phyloP scores from a whole-genome alignment of 1,284 basidiomycete species.

The Cyathus olla region DNA sequence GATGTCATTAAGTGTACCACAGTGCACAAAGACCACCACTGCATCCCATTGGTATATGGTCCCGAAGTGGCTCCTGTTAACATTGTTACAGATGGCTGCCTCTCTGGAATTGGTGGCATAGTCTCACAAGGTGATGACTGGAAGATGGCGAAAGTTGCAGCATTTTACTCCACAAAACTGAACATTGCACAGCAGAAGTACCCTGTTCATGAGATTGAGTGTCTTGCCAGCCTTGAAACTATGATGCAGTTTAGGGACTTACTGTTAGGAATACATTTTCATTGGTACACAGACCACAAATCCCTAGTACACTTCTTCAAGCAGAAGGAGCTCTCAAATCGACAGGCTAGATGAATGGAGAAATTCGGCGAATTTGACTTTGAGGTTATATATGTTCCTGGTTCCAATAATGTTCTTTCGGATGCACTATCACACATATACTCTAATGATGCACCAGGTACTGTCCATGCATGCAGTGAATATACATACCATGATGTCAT shows the following conservation, averaged over 20 bases:
- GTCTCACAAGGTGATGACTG: constrained; percentile 39
- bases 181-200: constrained; percentile 51
- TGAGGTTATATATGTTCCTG: constrained; percentile 38
- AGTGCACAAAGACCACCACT: constrained; percentile 15
- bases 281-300: constrained; percentile 50
- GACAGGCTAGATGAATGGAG: constrained; percentile 51
- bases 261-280: constrained; percentile 39
- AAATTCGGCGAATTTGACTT: constrained; percentile 40
- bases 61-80: constrained; percentile 18
- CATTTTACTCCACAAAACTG: constrained; percentile 51
- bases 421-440: constrained; percentile 43
- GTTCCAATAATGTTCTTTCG: constrained; percentile 38
- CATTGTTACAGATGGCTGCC: constrained; percentile 38
- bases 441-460: constrained; percentile 30
- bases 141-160: constrained; percentile 32
- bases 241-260: constrained; percentile 40
- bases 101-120: constrained; percentile 36
- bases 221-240: constrained; percentile 46
- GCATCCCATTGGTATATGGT: constrained; percentile 17
- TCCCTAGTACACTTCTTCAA: constrained; percentile 37
- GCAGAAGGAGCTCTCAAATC: constrained; percentile 41
- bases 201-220: constrained; percentile 45
- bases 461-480: constrained; percentile 19
- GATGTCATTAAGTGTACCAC: constrained; percentile 26
- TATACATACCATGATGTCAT: constrained; percentile 29